Conservation (phyloP, 257 asterid species). For the Capsicum rhomboideum region DNA sequence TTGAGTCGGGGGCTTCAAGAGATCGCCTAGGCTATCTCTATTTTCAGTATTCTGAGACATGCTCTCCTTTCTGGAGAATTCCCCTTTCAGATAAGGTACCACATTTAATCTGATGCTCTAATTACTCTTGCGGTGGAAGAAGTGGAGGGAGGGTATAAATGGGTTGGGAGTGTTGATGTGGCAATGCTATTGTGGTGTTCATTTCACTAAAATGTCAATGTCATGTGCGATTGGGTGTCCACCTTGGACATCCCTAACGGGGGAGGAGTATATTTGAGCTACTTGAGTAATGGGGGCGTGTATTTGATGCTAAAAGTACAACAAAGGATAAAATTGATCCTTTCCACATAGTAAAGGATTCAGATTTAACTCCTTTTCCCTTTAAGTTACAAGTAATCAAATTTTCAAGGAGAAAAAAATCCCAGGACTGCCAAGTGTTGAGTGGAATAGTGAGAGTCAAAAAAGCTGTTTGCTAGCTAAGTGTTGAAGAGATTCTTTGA, state of each 20-base stretch:
- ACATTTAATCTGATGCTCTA: neutral
- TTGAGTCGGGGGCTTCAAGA: conserved; percentile 1
- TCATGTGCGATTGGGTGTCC: neutral
- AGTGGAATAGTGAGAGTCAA: no score
- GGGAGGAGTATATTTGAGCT: neutral
- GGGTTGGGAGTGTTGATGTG: neutral
- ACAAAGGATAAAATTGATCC: neutral
- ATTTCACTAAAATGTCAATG: neutral
- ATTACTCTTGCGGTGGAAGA: neutral
- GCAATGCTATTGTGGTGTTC: neutral
- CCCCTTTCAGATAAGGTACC: conserved; percentile 23
- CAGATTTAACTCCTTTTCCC: neutral
- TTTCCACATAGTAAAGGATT: neutral
- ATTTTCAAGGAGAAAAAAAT: neutral
- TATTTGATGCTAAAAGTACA: neutral
- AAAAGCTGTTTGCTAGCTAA: no score
- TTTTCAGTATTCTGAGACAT: conserved; percentile 13
- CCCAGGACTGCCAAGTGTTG: neutral
- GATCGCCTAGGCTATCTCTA: conserved; percentile 17
- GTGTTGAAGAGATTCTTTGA: no score
- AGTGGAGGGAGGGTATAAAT: neutral
- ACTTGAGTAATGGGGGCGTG: neutral
- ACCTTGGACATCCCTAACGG: neutral
- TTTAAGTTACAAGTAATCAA: neutral
- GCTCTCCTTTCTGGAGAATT: conserved; percentile 19